Conservation (phyloP, 768 basidiomycete species). For the Hericium rajendrae region DNA sequence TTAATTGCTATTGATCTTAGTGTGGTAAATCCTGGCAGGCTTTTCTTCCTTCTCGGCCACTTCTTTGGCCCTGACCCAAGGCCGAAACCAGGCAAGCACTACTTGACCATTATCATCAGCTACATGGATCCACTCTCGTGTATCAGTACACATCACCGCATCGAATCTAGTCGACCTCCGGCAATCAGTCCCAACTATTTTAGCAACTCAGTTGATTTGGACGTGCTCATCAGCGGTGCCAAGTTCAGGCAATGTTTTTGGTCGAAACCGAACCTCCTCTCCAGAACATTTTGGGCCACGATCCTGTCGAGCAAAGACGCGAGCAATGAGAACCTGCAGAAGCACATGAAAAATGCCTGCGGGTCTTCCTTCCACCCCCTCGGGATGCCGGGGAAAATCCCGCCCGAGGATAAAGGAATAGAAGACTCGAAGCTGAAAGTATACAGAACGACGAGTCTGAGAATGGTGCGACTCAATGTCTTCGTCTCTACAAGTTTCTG, state of each 20-base stretch:
- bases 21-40: neutral
- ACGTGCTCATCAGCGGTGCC: neutral
- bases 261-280: neutral
- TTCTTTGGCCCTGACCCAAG: constrained; percentile 17
- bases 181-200: constrained; percentile 38
- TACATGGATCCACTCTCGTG: constrained; percentile 38
- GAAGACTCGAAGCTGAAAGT: neutral
- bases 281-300: neutral
- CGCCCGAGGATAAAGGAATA: neutral
- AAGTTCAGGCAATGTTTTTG: neutral
- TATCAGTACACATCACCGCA: constrained; percentile 34
- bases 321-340: neutral
- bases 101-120: constrained; percentile 25
- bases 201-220: neutral
- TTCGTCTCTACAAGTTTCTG: neutral
- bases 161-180: constrained; percentile 29
- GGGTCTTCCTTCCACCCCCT: neutral
- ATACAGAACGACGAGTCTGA: neutral
- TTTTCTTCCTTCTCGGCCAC: constrained; percentile 17
- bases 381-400: neutral
- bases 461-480: neutral
- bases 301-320: neutral
- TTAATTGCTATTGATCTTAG: too few relatives aligned
- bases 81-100: constrained; percentile 24
- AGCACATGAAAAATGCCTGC: neutral